Conservation (phyloP, 164 flowering plant genomes). For the Tinospora cordifolia region DNA sequence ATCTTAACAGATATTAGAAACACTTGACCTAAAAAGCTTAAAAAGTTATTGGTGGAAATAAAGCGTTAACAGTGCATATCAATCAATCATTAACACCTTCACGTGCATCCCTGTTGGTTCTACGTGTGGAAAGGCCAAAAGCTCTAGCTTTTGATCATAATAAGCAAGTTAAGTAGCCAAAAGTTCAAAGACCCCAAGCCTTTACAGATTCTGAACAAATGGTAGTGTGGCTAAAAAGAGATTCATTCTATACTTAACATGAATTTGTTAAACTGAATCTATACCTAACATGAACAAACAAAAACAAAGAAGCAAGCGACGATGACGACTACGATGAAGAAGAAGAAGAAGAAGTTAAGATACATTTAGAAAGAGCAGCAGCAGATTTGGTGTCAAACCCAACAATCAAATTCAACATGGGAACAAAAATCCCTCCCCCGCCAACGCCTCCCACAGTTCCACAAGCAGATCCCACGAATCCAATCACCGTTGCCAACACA, state of each 20-base stretch:
- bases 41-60: too few species aligned
- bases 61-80: too few species aligned
- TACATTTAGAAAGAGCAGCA: constrained; percentile 96
- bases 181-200: background rate
- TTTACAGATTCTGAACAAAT: background rate
- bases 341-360: constrained; percentile 55
- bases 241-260: background rate
- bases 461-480: constrained; percentile 81
- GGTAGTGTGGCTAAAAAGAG: background rate
- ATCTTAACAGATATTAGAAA: background rate
- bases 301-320: background rate
- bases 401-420: constrained; percentile 80
- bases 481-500: constrained; percentile 70
- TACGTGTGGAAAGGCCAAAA: too few species aligned
- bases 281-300: background rate
- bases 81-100: too few species aligned
- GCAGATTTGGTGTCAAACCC: constrained; percentile 97
- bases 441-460: too few species aligned
- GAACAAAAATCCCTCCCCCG: constrained; percentile 97
- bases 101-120: too few species aligned
- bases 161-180: background rate
- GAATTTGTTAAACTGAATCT: background rate
- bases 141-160: background rate
- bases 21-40: too few species aligned
- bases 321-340: background rate